Base-by-base conservation (phyloP, 2,329 filamentous ascomycete genomes). In the Microsporum canis region DNA sequence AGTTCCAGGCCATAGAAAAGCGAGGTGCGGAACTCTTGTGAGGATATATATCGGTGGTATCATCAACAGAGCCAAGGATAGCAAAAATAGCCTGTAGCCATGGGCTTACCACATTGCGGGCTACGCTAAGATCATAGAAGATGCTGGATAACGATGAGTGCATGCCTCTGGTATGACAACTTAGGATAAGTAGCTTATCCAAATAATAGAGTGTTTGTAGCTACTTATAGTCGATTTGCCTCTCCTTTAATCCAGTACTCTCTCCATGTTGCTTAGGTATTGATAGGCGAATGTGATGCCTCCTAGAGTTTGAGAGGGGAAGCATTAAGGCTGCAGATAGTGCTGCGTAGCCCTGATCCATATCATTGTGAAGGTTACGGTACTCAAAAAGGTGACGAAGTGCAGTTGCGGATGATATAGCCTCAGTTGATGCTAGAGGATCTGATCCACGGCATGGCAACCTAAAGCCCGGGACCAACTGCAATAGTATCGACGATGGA, bases 31-130 rank as follows among this genome's bases (percentile, higher is more conserved):
- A 45, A 55, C 60, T 23, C 68, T 64, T 41, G 69, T 69, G 43
- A 69, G 56, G 64, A 72, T 69, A 29, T 64, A 66, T 23, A 65
- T 65, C 29, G 61, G 1, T 61, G 62, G 12, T 61, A 29, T 63
- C 59, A 6, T 49, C 53, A 33, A 65, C 58, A 39, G 68, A 34
- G 33, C 67, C 62, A 34, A 72, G 68, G 29, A 67, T 65, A 41
- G 67, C 65, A 6, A 69, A 57, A 14, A 63, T 58, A 60, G 69
- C 67, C 59, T 72, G 66, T 5, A 72, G 59, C 69, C 68, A 72
- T 57, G 68, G 64, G 36, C 65, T 67, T n/a, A 65, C 66, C 3
- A 63, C 60, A 61, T 72, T 72, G 63, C 68, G 72, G 36, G 69
- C 60, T 3, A 72, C 61, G 6, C 31, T 60, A 2, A 66, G 65